A percentile compares a stretch with the other conserved stretches of the same genome.
Conservation (phyloP, 768 basidiomycete species). For the Porphyrellus cyaneotinctus region DNA sequence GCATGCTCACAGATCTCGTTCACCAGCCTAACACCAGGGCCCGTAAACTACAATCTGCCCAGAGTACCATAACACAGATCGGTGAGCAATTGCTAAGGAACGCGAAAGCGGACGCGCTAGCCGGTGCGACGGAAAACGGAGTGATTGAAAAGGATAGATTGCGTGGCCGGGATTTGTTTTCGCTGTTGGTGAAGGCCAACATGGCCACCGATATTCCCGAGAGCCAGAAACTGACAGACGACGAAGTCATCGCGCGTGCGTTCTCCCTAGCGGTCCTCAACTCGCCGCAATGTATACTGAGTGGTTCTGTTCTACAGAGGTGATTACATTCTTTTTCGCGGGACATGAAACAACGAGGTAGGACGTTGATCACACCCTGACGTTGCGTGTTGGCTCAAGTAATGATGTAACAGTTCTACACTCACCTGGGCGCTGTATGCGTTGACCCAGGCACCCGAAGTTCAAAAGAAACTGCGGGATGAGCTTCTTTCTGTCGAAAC, state of each 20-base stretch:
- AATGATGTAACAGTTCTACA: slow-evolving; percentile 26
- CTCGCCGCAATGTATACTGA: neutral
- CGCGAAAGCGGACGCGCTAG: slow-evolving; percentile 42
- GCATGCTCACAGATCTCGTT: neutral
- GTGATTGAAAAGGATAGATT: slow-evolving; percentile 34
- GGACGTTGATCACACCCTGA: neutral
- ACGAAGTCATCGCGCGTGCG: slow-evolving; percentile 57
- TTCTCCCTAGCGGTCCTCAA: neutral
- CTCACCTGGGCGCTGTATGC: slow-evolving; percentile 59
- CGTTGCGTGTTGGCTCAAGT: neutral
- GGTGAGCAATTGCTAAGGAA: slow-evolving; percentile 45
- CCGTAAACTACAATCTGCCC: slow-evolving; percentile 27
- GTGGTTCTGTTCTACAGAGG: slow-evolving; percentile 37
- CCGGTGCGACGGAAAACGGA: slow-evolving; percentile 18
- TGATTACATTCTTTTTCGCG: slow-evolving; percentile 57
- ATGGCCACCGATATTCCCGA: slow-evolving; percentile 56
- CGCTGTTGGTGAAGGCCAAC: slow-evolving; percentile 41
- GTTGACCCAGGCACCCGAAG: slow-evolving; percentile 43
- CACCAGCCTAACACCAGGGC: slow-evolving; percentile 20
- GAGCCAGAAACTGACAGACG: slow-evolving; percentile 53
- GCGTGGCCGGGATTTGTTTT: slow-evolving; percentile 49
- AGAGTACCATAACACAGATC: slow-evolving; percentile 44
- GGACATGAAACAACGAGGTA: slow-evolving; percentile 59
- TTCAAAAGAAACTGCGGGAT: slow-evolving; percentile 54
- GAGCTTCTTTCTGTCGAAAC: slow-evolving; percentile 51